Base-by-base conservation (phyloP, 169 alveolate species). In the Theileria equi region DNA sequence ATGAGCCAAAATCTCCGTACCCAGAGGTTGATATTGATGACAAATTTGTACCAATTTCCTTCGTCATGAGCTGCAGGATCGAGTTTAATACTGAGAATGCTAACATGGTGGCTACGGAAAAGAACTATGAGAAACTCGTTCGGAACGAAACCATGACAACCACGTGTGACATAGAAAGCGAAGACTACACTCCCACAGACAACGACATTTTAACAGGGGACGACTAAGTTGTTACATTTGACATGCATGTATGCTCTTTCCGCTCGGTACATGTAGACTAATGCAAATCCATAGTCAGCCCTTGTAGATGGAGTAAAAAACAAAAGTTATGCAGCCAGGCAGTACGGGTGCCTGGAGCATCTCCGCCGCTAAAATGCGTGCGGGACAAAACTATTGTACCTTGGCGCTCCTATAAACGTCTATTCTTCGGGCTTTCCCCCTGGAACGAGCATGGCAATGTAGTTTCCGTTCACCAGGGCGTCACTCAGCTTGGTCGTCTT, bases 361-460 rank as follows among this genome's bases (percentile, higher is more conserved):
- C 13, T 36, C 45, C 10, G n/a, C n/a, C n/a, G n/a, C n/a, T n/a
- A n/a, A n/a, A n/a, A 29, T n/a, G 21, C 58, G 32, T 8, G 43
- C 8, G n/a, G 11, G 32, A 47, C 11, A 8, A 13, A 47, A 8
- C 10, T 47, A 47, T 19, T 13, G 28, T 19, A 47, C 57, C 3
- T 29, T 23, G 10, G 26, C 26, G 57, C 36, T 17, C 1, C 3
- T 8, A 1, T 29, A 10, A 16, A 28, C 36, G 7, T 26, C 32
- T 43, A 19, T n/a, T 58, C 28, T 0, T 45, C 3, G 3, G 84
- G 71, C 1, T 55, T 74, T 8, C 93, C 94, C 23, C 94, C 94
- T 1, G 94, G 94, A 47, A 90, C 91, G 72, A 90, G 64, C 82
- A 90, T 84, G 49, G 94, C 93, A 62, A 90, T 80, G 55, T 89